Conservation (phyloP, 176 grass and related monocot genomes). For the Rhynchospora pubera region DNA sequence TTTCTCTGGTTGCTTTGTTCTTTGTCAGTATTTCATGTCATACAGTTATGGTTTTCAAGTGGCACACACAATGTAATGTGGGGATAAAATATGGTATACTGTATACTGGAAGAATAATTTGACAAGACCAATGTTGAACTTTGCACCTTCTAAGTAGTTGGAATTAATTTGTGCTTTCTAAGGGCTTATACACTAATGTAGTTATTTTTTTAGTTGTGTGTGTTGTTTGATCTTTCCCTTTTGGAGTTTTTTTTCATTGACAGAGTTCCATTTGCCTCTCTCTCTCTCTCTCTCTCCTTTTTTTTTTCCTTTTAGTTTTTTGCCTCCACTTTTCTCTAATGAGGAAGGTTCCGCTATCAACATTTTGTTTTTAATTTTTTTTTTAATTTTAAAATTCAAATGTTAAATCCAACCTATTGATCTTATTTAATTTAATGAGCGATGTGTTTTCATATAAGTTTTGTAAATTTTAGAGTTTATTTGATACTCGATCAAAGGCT, state of each 20-base stretch:
- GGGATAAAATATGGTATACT: not conserved
- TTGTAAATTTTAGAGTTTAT: too few relatives aligned
- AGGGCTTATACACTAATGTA: not conserved
- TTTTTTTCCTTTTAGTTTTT: not conserved
- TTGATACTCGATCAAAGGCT: too few relatives aligned
- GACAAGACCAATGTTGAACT: not conserved
- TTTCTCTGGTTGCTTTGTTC: not conserved
- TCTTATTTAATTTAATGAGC: too few relatives aligned
- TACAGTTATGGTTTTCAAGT: not conserved
- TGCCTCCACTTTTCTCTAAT: not conserved
- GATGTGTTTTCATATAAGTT: too few relatives aligned
- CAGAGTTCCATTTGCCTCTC: not conserved
- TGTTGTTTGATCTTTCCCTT: not conserved
- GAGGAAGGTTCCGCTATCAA: too few relatives aligned
- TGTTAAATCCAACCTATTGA: too few relatives aligned
- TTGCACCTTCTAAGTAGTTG: not conserved
- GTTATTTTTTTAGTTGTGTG: not conserved
- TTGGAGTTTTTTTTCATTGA: not conserved
- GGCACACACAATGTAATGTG: not conserved
- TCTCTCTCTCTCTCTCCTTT: not conserved
- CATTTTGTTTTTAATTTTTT: too few relatives aligned
- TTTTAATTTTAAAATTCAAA: too few relatives aligned
- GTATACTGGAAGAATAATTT: not conserved
- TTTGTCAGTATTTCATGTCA: not conserved
- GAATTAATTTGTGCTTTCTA: not conserved